phyloP scores from a whole-genome alignment of 371 early-diverging fungal species.

The Rhizoclosmatium hyalinum region DNA sequence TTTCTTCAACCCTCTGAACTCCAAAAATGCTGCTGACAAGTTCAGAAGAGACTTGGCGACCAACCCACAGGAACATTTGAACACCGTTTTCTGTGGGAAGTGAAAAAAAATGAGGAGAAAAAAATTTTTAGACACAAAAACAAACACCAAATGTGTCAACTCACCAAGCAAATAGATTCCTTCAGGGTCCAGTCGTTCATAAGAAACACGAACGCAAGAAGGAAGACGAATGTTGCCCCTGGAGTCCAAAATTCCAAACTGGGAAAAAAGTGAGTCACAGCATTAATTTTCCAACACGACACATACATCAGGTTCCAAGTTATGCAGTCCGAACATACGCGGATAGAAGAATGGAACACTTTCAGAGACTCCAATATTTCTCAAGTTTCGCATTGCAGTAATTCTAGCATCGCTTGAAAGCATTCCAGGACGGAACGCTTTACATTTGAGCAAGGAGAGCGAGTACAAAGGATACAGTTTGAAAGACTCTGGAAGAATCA shows the following conservation, averaged over 20 bases:
- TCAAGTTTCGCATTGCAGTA: constrained; percentile 75
- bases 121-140: constrained; percentile 2
- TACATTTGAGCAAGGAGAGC: constrained; percentile 70
- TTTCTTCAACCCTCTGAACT: constrained; percentile 71
- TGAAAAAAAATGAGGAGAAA: constrained; percentile 6
- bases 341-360: constrained; percentile 86
- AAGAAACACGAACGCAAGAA: constrained; percentile 75
- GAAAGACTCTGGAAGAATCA: constrained; percentile 95
- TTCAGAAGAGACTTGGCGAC: constrained; percentile 66
- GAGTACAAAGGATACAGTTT: constrained; percentile 94
- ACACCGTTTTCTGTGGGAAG: constrained; percentile 75
- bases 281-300: neutral
- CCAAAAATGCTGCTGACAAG: constrained; percentile 79
- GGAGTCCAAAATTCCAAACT: constrained; percentile 40
- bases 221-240: constrained; percentile 57
- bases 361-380: constrained; percentile 72
- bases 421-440: constrained; percentile 53
- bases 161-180: constrained; percentile 77
- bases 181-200: constrained; percentile 69
- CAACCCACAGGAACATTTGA: constrained; percentile 86
- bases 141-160: neutral
- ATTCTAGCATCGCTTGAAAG: constrained; percentile 80
- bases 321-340: constrained; percentile 74
- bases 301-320: constrained; percentile 64
- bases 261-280: neutral